These are phyloP conservation scores for Starmerella sp. DNA, from an alignment of 805 yeast genomes.

Conservation along the genomic window DNA sequence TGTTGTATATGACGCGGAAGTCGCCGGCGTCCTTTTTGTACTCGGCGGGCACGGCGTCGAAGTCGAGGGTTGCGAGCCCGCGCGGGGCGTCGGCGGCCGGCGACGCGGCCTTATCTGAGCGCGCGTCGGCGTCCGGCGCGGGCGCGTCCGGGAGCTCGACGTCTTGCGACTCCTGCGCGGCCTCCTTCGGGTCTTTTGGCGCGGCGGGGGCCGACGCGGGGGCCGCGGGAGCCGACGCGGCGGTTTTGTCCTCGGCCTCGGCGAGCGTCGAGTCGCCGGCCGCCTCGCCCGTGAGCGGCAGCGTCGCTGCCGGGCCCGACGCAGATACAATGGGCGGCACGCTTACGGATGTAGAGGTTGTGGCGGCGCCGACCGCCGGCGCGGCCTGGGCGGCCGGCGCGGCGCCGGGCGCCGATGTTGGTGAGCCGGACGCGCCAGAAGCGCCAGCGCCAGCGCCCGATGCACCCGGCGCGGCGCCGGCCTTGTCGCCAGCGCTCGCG, in stretches of 20 bases:
- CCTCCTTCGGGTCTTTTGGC: slow-evolving; percentile 6
- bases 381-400: no score
- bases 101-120: background rate
- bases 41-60: slow-evolving; percentile 60
- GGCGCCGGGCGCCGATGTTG: no score
- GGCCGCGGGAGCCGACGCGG: background rate
- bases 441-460: slow-evolving; percentile 7
- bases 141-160: background rate
- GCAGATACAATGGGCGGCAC: no score
- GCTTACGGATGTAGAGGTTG: background rate
- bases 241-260: no score
- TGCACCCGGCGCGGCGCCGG: background rate
- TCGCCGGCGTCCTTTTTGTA: slow-evolving; percentile 74
- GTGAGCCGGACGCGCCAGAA: background rate
- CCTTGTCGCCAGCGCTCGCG: background rate
- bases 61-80: slow-evolving; percentile 52
- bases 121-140: background rate
- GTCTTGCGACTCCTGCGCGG: background rate
- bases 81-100: background rate
- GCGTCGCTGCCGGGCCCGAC: background rate
- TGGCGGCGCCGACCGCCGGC: background rate
- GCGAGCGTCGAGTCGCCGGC: background rate
- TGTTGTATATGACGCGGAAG: slow-evolving; percentile 82
- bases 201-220: background rate
- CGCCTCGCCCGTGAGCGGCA: background rate